Evolutionary conservation across 2,329 filamentous ascomycete species (phyloP).

Genomic region (Cercospora zeina): DNA sequence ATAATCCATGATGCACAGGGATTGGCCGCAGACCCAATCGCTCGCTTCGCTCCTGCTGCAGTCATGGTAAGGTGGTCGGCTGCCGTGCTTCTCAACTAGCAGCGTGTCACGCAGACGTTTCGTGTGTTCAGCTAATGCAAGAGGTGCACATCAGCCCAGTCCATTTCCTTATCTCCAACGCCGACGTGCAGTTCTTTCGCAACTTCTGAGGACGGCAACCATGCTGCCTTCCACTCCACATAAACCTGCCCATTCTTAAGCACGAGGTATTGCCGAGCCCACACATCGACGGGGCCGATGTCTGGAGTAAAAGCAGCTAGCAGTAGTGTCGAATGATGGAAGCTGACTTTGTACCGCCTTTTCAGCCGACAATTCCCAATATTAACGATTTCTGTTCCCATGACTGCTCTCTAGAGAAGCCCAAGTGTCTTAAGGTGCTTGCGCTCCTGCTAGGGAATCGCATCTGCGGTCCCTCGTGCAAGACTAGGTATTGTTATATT

Average conservation of each 20-base stretch:
- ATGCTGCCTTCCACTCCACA: no score
- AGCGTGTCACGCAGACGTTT: background rate
- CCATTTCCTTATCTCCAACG: no score
- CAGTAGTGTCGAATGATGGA: background rate
- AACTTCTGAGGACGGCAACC: no score
- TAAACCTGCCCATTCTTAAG: no score
- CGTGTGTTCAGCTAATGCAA: background rate
- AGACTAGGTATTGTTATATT: background rate
- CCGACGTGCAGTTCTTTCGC: no score
- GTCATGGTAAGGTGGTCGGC: background rate
- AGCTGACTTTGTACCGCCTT: background rate
- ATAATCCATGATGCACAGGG: background rate
- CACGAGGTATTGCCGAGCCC: background rate
- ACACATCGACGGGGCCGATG: background rate
- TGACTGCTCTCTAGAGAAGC: background rate
- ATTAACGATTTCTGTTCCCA: background rate
- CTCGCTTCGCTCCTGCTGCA: background rate
- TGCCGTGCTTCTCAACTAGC: background rate
- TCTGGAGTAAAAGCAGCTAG: background rate
- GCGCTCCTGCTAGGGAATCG: background rate
- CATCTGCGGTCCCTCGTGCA: background rate
- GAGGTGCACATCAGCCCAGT: no score
- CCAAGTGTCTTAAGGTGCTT: background rate
- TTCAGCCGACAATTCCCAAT: background rate
- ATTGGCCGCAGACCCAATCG: background rate